A percentile compares a stretch with the other conserved stretches of the same genome.
Evolutionary conservation across 1,284 basidiomycete genomes (phyloP).

Genomic region (Ceratobasidium sp.): DNA sequence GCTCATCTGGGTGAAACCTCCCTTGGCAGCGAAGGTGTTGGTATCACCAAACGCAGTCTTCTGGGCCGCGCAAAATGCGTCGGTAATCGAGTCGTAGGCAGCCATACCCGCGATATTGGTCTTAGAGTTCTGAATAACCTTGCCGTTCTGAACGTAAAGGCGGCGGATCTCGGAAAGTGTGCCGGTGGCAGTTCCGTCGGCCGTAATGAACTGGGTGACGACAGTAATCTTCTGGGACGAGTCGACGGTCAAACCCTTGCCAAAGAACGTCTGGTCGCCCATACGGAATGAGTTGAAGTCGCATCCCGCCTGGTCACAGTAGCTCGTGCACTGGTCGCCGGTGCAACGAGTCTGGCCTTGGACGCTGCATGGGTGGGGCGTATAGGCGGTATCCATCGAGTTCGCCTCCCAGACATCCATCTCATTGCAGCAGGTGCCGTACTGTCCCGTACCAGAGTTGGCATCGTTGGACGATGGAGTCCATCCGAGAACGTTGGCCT

Average conservation of each 20-base stretch:
- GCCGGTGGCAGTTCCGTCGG: conserved; percentile 61
- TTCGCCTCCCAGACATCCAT: conserved; percentile 60
- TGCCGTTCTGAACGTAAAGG: conserved; percentile 68
- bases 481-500: conserved; percentile 67
- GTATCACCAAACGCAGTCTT: conserved; percentile 64
- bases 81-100: conserved; percentile 54
- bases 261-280: conserved; percentile 66
- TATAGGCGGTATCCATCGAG: conserved; percentile 64
- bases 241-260: conserved; percentile 64
- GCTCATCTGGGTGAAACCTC: conserved; percentile 65
- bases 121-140: conserved; percentile 66
- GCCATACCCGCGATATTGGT: conserved; percentile 57
- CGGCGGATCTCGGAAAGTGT: conserved; percentile 67
- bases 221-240: conserved; percentile 66
- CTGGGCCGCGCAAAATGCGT: conserved; percentile 61
- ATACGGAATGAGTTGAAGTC: conserved; percentile 50
- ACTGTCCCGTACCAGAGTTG: conserved; percentile 64
- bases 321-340: too few relatives aligned
- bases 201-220: conserved; percentile 70
- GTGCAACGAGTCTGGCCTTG: too few relatives aligned
- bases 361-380: conserved; percentile 54
- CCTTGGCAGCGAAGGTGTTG: conserved; percentile 64
- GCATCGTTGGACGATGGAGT: conserved; percentile 58
- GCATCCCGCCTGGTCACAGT: too few relatives aligned
- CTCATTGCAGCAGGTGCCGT: conserved; percentile 65